Evolutionary conservation across 192 early-diverging fungal species (phyloP).

Genomic region (Coemansia sp.): DNA sequence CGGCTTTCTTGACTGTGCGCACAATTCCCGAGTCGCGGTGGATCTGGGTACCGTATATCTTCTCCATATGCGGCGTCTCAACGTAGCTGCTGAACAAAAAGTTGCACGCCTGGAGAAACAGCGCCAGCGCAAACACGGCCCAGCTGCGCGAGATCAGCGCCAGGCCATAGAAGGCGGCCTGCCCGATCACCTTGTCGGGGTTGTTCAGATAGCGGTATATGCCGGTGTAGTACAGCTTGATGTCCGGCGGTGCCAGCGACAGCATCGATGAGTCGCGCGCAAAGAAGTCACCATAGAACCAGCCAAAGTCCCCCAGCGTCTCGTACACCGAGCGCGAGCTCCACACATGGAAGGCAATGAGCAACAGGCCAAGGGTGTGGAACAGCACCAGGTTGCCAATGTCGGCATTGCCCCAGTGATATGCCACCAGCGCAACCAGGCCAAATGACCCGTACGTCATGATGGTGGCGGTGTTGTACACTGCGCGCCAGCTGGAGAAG

Average conservation of each 20-base stretch:
- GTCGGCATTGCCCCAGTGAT: constrained; percentile 59
- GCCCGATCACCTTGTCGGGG: constrained; percentile 90
- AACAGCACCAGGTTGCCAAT: constrained; percentile 58
- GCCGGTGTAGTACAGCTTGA: constrained; percentile 78
- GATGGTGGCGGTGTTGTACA: constrained; percentile 85
- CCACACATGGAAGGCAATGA: constrained; percentile 88
- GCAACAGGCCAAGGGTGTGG: constrained; percentile 68
- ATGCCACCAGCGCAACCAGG: constrained; percentile 75
- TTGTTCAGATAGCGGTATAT: constrained; percentile 94
- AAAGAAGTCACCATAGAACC: constrained; percentile 99
- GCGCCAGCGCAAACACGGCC: constrained; percentile 77
- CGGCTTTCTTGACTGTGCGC: constrained; percentile 53
- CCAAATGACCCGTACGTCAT: constrained; percentile 92
- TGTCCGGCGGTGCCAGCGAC: constrained; percentile 38
- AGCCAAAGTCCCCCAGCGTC: constrained; percentile 91
- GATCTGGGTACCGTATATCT: constrained; percentile 80
- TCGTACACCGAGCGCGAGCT: constrained; percentile 88
- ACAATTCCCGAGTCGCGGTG: constrained; percentile 76
- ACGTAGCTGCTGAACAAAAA: constrained; percentile 84
- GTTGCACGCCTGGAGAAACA: constrained; percentile 78
- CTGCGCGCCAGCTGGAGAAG: constrained; percentile 92
- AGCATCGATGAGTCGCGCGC: constrained; percentile 68
- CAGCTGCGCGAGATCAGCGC: constrained; percentile 78
- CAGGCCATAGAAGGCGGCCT: constrained; percentile 91
- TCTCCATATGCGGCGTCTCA: constrained; percentile 88